Evolutionary conservation across 2,329 filamentous ascomycete species (phyloP), one percentile per base, ranked within the genome.

Genomic region (Periconia macrospinosa): DNA sequence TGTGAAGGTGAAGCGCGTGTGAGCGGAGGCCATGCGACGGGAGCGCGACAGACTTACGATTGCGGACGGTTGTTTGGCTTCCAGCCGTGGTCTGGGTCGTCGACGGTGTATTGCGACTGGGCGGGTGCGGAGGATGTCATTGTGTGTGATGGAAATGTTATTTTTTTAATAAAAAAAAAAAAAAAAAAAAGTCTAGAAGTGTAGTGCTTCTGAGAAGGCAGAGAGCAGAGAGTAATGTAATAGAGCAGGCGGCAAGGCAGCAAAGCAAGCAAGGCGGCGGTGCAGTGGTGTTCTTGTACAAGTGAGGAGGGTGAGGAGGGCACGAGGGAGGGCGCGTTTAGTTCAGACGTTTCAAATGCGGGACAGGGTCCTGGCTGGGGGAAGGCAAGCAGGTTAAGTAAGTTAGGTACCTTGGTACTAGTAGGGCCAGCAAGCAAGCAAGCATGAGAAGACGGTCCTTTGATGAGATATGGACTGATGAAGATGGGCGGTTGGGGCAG

Each of bases 61-160:
- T 93, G 89, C 61, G 91, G 91, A 61, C 91, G 88, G 68, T 83
- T 85, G 71, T 80, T 92, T 64, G 90, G 88, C 83, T 91, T 86
- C 89, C 89, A 93, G 77, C 90, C 86, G 69, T 83, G 83, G 71
- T 91, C 86, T 69, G 89, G 83, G 62, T 73, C 66, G 47, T 67
- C 60, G 64, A 72, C 69, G 33, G 61, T 45, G 59, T 41, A 14
- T 14, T 54, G 43, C 15, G 54, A 37, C 43, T 47, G 50, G 30
- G 55, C 40, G 45, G 58, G 57, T 50, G 59, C 50, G 52, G 56
- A 53, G 56, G 50, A 45, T 2, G 43, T 18, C 43, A 45, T 45
- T 30, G 20, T 30, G 56, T 43, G 52, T 47, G 52, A 56, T 44
- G 56, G 56, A 43, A 40, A 35, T 51, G 51, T 35, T 48, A n/a